Evolutionary conservation across 495 filamentous ascomycete genomes (phyloP).

Genomic region (Aspergillus hancockii): DNA sequence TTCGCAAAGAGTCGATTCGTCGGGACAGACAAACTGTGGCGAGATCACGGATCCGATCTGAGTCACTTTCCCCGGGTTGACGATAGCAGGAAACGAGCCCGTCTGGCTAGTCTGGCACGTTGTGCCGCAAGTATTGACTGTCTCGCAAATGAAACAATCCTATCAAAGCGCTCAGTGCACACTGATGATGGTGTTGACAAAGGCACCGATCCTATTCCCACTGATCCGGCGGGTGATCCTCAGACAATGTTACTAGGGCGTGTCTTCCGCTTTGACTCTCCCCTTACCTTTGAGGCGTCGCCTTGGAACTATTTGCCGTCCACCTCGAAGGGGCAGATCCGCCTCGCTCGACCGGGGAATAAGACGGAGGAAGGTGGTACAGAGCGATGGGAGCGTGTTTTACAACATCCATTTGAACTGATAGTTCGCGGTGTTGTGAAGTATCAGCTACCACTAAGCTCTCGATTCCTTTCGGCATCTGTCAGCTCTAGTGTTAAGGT

Average conservation of each 20-base stretch:
- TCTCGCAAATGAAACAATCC: constrained; percentile 17
- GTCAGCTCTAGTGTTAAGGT: constrained; percentile 55
- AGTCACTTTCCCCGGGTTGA: constrained; percentile 37
- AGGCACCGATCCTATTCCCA: constrained; percentile 69
- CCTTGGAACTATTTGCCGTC: constrained; percentile 69
- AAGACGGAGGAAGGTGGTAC: constrained; percentile 82
- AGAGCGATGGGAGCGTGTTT: constrained; percentile 87
- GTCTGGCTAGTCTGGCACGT: constrained; percentile 31
- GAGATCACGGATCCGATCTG: constrained; percentile 48
- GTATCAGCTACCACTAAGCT: constrained; percentile 83
- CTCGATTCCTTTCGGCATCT: constrained; percentile 56
- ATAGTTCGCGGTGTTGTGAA: constrained; percentile 87
- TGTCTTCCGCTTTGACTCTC: constrained; percentile 82
- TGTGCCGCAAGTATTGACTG: constrained; percentile 32
- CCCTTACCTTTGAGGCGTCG: constrained; percentile 83
- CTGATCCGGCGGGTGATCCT: constrained; percentile 62
- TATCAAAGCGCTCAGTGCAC: constrained; percentile 8
- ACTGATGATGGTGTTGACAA: constrained; percentile 54
- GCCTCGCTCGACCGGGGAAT: constrained; percentile 81
- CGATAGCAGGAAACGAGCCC: constrained; percentile 37
- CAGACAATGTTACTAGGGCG: constrained; percentile 89
- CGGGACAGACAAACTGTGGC: constrained; percentile 74
- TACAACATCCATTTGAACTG: constrained; percentile 88
- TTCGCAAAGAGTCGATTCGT: constrained; percentile 91
- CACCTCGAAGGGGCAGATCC: constrained; percentile 76